A percentile compares a stretch with the other conserved stretches of the same genome.
Evolutionary conservation across 768 basidiomycete species (phyloP).

Genomic region (Suillus alpinus): DNA sequence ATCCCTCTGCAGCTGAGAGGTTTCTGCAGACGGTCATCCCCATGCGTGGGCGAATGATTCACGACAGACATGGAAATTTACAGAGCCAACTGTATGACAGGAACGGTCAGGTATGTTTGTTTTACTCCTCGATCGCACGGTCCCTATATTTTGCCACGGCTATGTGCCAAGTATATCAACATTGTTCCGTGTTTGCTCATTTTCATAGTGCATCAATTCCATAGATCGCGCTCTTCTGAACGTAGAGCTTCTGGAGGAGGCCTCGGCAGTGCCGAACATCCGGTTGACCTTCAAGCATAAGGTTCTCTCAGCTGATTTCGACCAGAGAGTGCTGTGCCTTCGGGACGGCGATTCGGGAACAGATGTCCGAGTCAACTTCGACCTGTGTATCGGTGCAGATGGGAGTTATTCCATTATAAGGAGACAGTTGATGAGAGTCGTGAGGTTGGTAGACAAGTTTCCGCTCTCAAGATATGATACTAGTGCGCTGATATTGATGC

Average conservation of each 20-base stretch:
- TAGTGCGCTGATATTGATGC: constrained; percentile 1
- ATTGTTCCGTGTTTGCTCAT: constrained; percentile 15
- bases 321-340: constrained; percentile 53
- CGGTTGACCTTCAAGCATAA: constrained; percentile 79
- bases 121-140: constrained; percentile 10
- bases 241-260: constrained; percentile 77
- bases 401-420: constrained; percentile 91
- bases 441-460: constrained; percentile 55
- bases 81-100: constrained; percentile 88
- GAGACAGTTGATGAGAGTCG: constrained; percentile 92
- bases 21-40: constrained; percentile 83
- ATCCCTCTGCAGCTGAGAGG: constrained; percentile 62
- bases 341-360: constrained; percentile 42
- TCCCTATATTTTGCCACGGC: constrained; percentile 12
- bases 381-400: constrained; percentile 89
- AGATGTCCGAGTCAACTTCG: constrained; percentile 53
- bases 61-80: constrained; percentile 64
- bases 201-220: constrained; percentile 83
- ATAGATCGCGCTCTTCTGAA: constrained; percentile 89
- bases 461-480: constrained; percentile 7
- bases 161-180: constrained; percentile 16
- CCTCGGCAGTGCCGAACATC: constrained; percentile 59
- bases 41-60: constrained; percentile 96
- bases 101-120: constrained; percentile 72
- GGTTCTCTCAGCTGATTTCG: constrained; percentile 74